These are phyloP conservation scores for Rhynchospora tenuis DNA, from an alignment of 176 grass and related monocot species.

Conservation along the genomic window DNA sequence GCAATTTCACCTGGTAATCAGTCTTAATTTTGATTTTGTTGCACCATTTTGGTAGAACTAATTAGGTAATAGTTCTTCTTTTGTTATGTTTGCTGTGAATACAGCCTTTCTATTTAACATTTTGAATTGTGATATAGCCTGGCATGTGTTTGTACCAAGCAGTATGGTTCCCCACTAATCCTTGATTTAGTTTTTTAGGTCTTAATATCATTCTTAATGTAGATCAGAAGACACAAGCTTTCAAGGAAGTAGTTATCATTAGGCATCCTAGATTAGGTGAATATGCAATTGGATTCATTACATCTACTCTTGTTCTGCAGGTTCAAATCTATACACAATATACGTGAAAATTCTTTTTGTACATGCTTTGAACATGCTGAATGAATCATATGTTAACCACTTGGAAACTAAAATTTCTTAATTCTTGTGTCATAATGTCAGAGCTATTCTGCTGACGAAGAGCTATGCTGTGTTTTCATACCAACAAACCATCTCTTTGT, in stretches of 20 bases:
- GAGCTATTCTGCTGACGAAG: constrained; percentile 64
- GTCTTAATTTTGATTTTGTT: not conserved
- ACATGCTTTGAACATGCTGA: not conserved
- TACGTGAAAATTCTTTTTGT: constrained; percentile 18
- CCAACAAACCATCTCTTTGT: constrained; percentile 79
- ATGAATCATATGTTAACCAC: not conserved
- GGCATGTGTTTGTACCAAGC: not conserved
- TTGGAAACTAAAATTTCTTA: not conserved
- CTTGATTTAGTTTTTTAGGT: constrained; percentile 14
- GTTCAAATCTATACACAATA: constrained; percentile 13
- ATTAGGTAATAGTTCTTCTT: not conserved
- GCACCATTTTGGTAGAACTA: not conserved
- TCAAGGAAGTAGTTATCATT: constrained; percentile 82
- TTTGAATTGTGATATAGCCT: not conserved
- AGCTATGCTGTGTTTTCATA: constrained; percentile 69
- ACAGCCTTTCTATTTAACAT: not conserved
- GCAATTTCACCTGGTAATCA: constrained; percentile 82
- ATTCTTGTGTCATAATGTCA: constrained; percentile 5
- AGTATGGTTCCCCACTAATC: constrained; percentile 19
- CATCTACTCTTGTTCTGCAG: constrained; percentile 80
- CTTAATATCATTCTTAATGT: constrained; percentile 16
- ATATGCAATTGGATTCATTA: constrained; percentile 96
- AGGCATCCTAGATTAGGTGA: constrained; percentile 78
- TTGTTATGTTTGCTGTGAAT: not conserved
- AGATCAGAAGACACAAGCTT: constrained; percentile 89